These are phyloP conservation scores for Lathyrus sativus DNA, from an alignment of 306 rosid species.

Conservation along the genomic window DNA sequence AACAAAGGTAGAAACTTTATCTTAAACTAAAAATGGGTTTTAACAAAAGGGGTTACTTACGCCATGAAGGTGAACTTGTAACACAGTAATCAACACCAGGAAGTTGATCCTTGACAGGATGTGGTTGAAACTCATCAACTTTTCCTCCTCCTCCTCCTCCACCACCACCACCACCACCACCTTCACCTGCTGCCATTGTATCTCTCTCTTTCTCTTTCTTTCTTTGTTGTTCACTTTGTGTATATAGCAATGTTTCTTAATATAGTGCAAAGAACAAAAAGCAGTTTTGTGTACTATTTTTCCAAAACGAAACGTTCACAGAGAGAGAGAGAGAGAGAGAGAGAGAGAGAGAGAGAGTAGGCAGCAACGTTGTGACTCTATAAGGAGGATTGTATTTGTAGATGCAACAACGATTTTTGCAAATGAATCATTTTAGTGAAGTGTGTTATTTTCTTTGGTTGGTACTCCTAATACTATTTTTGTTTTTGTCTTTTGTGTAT, in stretches of 20 bases:
- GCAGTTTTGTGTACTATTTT: background rate
- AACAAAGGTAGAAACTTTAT: background rate
- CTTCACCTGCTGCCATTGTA: slow-evolving; percentile 41
- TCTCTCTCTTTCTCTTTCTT: background rate
- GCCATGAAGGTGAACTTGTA: slow-evolving; percentile 76
- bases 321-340: slow-evolving; percentile 1
- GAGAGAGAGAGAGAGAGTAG: background rate
- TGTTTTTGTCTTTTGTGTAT: background rate
- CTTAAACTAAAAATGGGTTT: background rate
- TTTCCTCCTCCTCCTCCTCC: slow-evolving; percentile 47
- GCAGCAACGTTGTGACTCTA: slow-evolving; percentile 44
- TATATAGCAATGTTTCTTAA: slow-evolving; percentile 7
- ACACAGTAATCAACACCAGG: slow-evolving; percentile 78
- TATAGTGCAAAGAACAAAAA: slow-evolving; percentile 13
- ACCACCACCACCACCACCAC: slow-evolving; percentile 44
- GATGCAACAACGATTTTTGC: slow-evolving; percentile 5
- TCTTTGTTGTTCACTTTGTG: background rate
- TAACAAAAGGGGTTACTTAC: slow-evolving; percentile 42
- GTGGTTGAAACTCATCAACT: slow-evolving; percentile 66
- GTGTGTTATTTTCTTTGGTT: slow-evolving; percentile 37
- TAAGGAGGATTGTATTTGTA: background rate
- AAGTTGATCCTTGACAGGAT: slow-evolving; percentile 81
- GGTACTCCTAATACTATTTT: slow-evolving; percentile 25
- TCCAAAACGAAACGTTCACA: background rate
- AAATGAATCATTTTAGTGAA: background rate